A percentile compares a stretch with the other conserved stretches of the same genome.
phyloP scores from a whole-genome alignment of 805 yeast genomes.

The Saturnispora ahearnii region DNA sequence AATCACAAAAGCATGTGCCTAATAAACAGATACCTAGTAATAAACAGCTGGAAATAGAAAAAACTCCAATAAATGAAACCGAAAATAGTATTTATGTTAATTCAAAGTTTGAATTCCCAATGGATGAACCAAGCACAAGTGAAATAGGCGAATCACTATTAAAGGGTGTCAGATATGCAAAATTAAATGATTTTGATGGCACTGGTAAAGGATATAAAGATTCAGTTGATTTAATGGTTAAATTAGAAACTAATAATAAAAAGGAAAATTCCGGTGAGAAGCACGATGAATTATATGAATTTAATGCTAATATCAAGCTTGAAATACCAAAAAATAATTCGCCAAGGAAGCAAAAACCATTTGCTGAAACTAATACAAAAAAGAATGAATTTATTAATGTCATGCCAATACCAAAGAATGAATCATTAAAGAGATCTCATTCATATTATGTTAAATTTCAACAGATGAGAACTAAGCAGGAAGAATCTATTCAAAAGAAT shows the following conservation, averaged over 20 bases:
- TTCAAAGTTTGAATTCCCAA: conserved; percentile 28
- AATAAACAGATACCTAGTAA: neutral
- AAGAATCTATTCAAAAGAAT: conserved; percentile 12
- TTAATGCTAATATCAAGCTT: neutral
- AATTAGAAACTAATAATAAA: neutral
- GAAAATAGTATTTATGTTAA: conserved; percentile 22
- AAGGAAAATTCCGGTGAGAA: neutral
- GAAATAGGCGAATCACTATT: neutral
- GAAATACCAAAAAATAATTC: conserved; percentile 1
- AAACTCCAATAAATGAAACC: neutral
- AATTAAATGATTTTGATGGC: conserved; percentile 3
- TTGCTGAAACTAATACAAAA: no score
- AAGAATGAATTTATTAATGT: neutral
- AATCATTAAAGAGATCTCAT: conserved; percentile 7
- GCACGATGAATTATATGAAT: conserved; percentile 12
- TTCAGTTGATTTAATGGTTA: conserved; percentile 12
- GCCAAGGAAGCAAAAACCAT: neutral
- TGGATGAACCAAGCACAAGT: conserved; percentile 4
- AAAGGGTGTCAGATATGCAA: conserved; percentile 1
- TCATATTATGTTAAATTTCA: conserved; percentile 15
- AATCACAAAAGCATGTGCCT: neutral
- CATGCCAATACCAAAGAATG: neutral
- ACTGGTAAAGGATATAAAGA: conserved; percentile 11
- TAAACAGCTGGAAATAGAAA: neutral
- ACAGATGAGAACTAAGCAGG: conserved; percentile 15